Percentiles rank a stretch among this genome's conserved stretches.
Evolutionary conservation across 2,329 filamentous ascomycete species (phyloP).

Genomic region (Botrytis aclada): DNA sequence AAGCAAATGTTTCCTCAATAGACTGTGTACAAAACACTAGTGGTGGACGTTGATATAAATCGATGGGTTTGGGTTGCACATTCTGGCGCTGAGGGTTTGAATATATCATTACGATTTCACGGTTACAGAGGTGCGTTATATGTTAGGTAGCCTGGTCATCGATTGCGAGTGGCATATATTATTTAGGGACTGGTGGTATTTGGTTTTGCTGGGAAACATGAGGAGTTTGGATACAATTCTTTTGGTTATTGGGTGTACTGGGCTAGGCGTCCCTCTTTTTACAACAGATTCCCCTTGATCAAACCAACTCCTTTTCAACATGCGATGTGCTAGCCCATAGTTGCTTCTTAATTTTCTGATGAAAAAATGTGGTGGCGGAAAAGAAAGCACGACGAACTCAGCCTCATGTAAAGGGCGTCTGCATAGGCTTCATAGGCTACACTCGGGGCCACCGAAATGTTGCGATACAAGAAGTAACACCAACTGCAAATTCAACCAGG

Average conservation of each 20-base stretch:
- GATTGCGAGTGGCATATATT: slow-evolving; percentile 1
- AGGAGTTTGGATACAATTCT: slow-evolving; percentile 11
- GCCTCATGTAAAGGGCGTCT: slow-evolving; percentile 7
- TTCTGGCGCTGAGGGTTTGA: slow-evolving; percentile 29
- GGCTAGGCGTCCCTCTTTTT: slow-evolving; percentile 5
- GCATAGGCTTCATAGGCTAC: background rate
- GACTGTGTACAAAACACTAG: background rate
- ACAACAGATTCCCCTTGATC: slow-evolving; percentile 2
- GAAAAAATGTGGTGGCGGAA: background rate
- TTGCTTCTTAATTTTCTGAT: background rate
- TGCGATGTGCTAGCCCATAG: background rate
- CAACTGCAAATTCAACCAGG: background rate
- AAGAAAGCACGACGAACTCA: background rate
- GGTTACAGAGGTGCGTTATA: background rate
- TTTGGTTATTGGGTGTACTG: background rate
- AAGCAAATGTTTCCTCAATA: slow-evolving; percentile 65
- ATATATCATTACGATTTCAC: slow-evolving; percentile 29
- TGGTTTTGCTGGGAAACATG: slow-evolving; percentile 5
- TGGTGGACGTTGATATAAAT: background rate
- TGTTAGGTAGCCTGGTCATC: slow-evolving; percentile 6
- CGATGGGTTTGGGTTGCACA: slow-evolving; percentile 26
- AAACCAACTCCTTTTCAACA: background rate
- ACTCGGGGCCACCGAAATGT: slow-evolving; percentile 5
- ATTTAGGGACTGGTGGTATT: background rate
- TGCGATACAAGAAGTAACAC: slow-evolving; percentile 3